Percentiles rank a stretch among this genome's conserved stretches.
phyloP scores from a whole-genome alignment of 2,329 filamentous ascomycete genomes.

The Trichophaea hybrida region DNA sequence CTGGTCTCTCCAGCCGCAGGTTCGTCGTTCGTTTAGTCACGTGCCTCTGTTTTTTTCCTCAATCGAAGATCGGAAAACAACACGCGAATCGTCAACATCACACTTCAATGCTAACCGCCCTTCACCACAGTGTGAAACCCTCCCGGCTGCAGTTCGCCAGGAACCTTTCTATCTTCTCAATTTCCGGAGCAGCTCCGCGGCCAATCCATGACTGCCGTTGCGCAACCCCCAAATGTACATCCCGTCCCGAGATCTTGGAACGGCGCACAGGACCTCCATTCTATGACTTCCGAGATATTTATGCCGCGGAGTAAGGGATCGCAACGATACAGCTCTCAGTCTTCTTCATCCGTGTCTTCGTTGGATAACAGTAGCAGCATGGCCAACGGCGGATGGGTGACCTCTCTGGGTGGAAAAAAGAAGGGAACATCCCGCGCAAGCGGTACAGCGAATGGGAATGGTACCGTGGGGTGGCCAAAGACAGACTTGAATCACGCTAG shows the following conservation, averaged over 20 bases:
- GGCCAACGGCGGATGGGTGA: slow-evolving; percentile 17
- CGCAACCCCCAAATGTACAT: slow-evolving; percentile 22
- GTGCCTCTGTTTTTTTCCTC: neutral
- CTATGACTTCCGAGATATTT: slow-evolving; percentile 19
- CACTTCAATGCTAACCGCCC: neutral
- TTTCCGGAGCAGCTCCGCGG: no score
- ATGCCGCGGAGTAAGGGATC: slow-evolving; percentile 20
- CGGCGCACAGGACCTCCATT: slow-evolving; percentile 17
- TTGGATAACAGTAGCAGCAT: neutral
- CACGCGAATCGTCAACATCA: neutral
- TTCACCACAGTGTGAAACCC: neutral
- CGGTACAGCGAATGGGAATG: neutral
- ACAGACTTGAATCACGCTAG: slow-evolving; percentile 32
- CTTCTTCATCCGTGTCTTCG: neutral
- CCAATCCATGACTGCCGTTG: slow-evolving; percentile 21
- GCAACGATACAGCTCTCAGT: slow-evolving; percentile 10
- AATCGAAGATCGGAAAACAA: neutral
- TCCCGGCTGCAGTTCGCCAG: no score
- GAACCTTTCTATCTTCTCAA: no score
- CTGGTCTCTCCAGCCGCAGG: neutral
- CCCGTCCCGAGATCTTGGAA: slow-evolving; percentile 21
- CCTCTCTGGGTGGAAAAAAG: slow-evolving; percentile 21
- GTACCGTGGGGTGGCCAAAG: slow-evolving; percentile 11
- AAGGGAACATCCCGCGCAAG: slow-evolving; percentile 17
- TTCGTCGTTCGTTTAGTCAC: neutral